A percentile compares a stretch with the other conserved stretches of the same genome.
phyloP scores from a whole-genome alignment of 192 early-diverging fungal genomes.

The Coemansia sp. region DNA sequence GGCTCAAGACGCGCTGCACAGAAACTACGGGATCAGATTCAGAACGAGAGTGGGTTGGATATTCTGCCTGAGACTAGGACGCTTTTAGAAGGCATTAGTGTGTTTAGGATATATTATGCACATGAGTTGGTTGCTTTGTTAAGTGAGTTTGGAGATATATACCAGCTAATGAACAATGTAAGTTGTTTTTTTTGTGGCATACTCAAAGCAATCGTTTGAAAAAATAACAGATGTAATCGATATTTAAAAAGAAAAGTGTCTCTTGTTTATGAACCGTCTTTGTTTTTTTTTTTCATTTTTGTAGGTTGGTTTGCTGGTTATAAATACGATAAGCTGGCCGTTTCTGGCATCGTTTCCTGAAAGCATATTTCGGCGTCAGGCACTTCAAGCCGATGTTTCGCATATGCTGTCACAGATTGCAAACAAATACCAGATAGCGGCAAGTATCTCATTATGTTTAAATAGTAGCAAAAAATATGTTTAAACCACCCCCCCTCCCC shows the following conservation, averaged over 20 bases:
- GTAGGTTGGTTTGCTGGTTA: constrained; percentile 21
- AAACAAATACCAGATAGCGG: constrained; percentile 15
- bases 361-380: constrained; percentile 23
- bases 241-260: too few species aligned
- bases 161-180: background rate
- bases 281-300: constrained; percentile 1
- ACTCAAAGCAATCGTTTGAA: too few species aligned
- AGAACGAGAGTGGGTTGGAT: background rate
- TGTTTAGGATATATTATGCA: constrained; percentile 31
- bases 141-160: constrained; percentile 17
- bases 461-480: background rate
- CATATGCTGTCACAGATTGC: constrained; percentile 21
- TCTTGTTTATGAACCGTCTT: too few species aligned
- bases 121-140: constrained; percentile 36
- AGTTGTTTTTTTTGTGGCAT: background rate
- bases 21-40: background rate
- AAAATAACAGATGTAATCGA: too few species aligned
- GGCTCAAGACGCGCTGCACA: background rate
- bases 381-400: constrained; percentile 26
- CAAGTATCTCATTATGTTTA: constrained; percentile 2
- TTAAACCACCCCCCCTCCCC: too few species aligned
- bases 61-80: background rate
- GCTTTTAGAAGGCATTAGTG: constrained; percentile 4
- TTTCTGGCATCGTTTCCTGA: constrained; percentile 33
- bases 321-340: constrained; percentile 45